Percentiles rank a stretch among this genome's conserved stretches.
Evolutionary conservation across 148 eudicot species (phyloP).

Genomic region (Talinum fruticosum): DNA sequence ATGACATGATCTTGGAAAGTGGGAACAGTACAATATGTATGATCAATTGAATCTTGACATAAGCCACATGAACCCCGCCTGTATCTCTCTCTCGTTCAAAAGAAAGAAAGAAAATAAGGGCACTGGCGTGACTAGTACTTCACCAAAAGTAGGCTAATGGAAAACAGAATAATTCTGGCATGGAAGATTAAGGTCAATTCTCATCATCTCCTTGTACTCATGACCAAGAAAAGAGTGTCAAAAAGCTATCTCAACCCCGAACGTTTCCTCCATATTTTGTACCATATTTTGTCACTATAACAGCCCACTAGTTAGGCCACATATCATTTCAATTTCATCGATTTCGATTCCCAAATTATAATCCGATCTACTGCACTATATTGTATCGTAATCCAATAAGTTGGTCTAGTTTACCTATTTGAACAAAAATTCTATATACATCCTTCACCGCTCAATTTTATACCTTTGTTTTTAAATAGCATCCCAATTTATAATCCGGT

Average conservation of each 20-base stretch:
- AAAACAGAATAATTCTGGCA: conserved; percentile 3
- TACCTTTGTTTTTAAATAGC: too few relatives aligned
- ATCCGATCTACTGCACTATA: too few relatives aligned
- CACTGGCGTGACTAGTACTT: not conserved
- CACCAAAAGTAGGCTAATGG: not conserved
- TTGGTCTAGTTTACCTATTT: too few relatives aligned
- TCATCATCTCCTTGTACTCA: not conserved
- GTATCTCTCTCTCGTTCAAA: not conserved
- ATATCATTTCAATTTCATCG: too few relatives aligned
- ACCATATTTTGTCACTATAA: not conserved
- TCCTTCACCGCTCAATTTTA: too few relatives aligned
- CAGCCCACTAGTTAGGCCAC: too few relatives aligned
- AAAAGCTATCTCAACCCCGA: not conserved
- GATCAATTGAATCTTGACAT: not conserved
- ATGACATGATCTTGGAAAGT: not conserved
- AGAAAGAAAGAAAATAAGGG: not conserved
- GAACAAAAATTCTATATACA: too few relatives aligned
- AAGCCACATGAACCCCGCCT: not conserved
- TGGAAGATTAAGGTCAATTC: not conserved
- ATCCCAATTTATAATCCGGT: too few relatives aligned
- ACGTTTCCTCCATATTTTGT: not conserved
- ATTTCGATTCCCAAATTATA: too few relatives aligned
- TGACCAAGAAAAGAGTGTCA: not conserved
- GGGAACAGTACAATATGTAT: not conserved
- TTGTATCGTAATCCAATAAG: too few relatives aligned